Evolutionary conservation across 225 moss, liverwort and hornwort species (phyloP).

Genomic region (Straminergon stramineum): DNA sequence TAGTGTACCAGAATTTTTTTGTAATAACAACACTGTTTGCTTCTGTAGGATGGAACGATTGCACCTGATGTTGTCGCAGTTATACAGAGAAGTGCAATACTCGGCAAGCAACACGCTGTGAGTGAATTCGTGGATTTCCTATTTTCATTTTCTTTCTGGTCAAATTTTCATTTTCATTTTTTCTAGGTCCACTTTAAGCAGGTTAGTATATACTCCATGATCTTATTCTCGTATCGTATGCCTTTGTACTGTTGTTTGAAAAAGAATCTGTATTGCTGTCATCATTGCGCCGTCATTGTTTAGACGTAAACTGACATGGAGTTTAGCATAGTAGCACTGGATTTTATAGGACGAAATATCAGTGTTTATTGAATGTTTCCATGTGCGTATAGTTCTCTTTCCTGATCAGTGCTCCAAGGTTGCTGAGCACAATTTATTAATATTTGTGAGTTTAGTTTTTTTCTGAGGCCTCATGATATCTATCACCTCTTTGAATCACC

Average conservation of each 20-base stretch:
- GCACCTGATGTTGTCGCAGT: slow-evolving; percentile 74
- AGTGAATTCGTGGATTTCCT: slow-evolving; percentile 7
- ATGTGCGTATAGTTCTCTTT: background rate
- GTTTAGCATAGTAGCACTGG: background rate
- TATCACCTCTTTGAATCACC: background rate
- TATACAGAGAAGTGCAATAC: slow-evolving; percentile 58
- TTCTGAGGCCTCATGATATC: background rate
- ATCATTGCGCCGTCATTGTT: background rate
- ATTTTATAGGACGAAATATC: background rate
- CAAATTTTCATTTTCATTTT: background rate
- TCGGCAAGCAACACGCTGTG: slow-evolving; percentile 77
- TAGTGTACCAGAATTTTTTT: background rate
- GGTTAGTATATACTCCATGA: background rate
- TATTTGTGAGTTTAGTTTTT: background rate
- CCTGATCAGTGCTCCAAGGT: background rate
- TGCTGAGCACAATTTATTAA: background rate
- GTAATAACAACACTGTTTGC: background rate
- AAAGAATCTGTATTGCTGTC: background rate
- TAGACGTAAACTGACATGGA: background rate
- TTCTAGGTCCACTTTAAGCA: background rate
- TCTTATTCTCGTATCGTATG: background rate
- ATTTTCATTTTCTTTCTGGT: background rate
- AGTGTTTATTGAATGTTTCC: background rate
- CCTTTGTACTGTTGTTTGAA: background rate
- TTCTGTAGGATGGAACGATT: slow-evolving; percentile 63